Percentiles rank a stretch among this genome's conserved stretches.
phyloP scores from a whole-genome alignment of 805 yeast genomes.

The Komagataella pseudopastoris region DNA sequence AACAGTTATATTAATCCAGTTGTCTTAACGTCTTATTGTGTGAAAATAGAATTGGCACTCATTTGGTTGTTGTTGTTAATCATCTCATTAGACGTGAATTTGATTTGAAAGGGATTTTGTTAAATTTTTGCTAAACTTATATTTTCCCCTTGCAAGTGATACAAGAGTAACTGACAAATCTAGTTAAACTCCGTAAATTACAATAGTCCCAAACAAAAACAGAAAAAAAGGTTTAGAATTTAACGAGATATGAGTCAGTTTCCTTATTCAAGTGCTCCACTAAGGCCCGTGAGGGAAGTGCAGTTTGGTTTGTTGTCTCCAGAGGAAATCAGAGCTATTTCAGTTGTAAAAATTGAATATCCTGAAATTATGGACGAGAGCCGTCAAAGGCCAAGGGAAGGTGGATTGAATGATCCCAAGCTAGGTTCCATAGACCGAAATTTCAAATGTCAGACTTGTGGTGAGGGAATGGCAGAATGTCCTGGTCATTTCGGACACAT shows the following conservation, averaged over 20 bases:
- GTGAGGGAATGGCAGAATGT: slow-evolving; percentile 98
- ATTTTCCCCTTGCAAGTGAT: slow-evolving; percentile 1
- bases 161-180: slow-evolving; percentile 1
- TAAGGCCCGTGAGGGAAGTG: slow-evolving; percentile 93
- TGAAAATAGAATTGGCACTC: slow-evolving; percentile 7
- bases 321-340: slow-evolving; percentile 92
- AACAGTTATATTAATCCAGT: background rate
- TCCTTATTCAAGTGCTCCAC: slow-evolving; percentile 97
- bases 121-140: background rate
- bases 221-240: background rate
- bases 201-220: background rate
- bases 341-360: slow-evolving; percentile 94
- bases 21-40: background rate
- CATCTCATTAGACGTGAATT: background rate
- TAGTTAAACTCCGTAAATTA: background rate
- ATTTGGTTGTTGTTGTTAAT: slow-evolving; percentile 11
- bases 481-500: slow-evolving; percentile 99
- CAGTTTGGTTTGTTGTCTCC: slow-evolving; percentile 98
- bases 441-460: slow-evolving; percentile 97
- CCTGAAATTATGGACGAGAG: slow-evolving; percentile 99
- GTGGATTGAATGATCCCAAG: slow-evolving; percentile 95
- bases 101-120: slow-evolving; percentile 1
- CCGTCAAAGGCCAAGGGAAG: slow-evolving; percentile 87
- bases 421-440: slow-evolving; percentile 95
- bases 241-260: slow-evolving; percentile 27